A percentile compares a stretch with the other conserved stretches of the same genome.
phyloP scores from a whole-genome alignment of 495 filamentous ascomycete genomes.

The Acidomyces sp. region DNA sequence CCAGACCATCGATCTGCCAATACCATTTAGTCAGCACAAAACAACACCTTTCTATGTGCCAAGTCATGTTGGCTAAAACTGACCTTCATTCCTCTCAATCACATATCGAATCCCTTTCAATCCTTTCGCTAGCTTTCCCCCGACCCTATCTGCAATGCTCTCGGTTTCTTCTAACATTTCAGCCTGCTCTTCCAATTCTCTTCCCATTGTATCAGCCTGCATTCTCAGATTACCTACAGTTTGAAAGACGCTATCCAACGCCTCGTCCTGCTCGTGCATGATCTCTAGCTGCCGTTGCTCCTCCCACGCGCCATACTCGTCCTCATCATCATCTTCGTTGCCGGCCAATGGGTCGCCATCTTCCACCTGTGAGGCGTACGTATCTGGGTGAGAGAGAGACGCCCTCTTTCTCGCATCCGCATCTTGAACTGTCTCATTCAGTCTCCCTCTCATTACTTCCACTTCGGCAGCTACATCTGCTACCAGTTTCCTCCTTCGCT shows the following conservation, averaged over 20 bases:
- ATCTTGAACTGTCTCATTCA: constrained; percentile 41
- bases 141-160: constrained; percentile 69
- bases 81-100: constrained; percentile 85
- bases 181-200: constrained; percentile 86
- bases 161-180: constrained; percentile 72
- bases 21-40: constrained; percentile 10
- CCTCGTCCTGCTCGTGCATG: constrained; percentile 90
- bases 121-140: constrained; percentile 70
- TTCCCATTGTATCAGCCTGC: constrained; percentile 88
- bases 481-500: constrained; percentile 66
- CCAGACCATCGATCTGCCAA: constrained; percentile 68
- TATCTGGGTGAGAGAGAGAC: constrained; percentile 53
- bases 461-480: constrained; percentile 80
- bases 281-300: constrained; percentile 80
- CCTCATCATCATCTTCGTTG: constrained; percentile 30
- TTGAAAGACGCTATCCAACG: constrained; percentile 79
- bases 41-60: constrained; percentile 9
- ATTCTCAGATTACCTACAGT: constrained; percentile 80
- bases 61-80: constrained; percentile 20
- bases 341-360: constrained; percentile 36
- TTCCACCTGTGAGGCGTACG: constrained; percentile 40
- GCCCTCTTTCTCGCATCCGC: constrained; percentile 23
- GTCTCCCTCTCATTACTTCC: constrained; percentile 75
- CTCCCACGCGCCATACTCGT: constrained; percentile 75
- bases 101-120: constrained; percentile 74